These are phyloP conservation scores for Polysphondylium violaceum DNA, from an alignment of 78 protist species.

Conservation along the genomic window DNA sequence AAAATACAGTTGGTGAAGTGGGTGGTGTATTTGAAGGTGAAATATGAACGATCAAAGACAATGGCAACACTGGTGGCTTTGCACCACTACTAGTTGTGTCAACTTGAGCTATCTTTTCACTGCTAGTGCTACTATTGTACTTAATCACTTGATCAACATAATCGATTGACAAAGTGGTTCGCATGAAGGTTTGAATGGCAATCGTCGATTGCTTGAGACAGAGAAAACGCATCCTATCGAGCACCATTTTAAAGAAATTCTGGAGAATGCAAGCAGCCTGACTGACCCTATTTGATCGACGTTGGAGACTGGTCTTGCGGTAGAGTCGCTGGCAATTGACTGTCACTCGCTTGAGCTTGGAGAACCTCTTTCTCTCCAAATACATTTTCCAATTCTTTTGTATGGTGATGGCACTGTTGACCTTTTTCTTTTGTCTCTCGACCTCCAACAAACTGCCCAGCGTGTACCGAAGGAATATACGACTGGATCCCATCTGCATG, in stretches of 20 bases:
- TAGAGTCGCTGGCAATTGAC: constrained; percentile 5
- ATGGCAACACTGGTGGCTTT: constrained; percentile 5
- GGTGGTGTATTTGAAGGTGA: constrained; percentile 50
- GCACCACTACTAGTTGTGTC: background rate
- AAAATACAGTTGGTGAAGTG: constrained; percentile 11
- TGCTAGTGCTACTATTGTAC: background rate
- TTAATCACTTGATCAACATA: background rate
- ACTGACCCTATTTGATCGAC: constrained; percentile 22
- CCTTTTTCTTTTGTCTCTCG: constrained; percentile 37
- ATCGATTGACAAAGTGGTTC: constrained; percentile 2
- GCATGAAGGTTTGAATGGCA: constrained; percentile 18
- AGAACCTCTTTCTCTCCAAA: constrained; percentile 18
- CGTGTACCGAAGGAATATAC: constrained; percentile 29
- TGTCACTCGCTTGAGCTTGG: background rate
- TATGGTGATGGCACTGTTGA: constrained; percentile 12
- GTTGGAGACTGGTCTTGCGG: constrained; percentile 6
- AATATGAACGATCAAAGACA: constrained; percentile 6
- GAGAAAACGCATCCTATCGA: constrained; percentile 16
- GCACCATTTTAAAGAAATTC: constrained; percentile 30
- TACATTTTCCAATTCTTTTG: constrained; percentile 77
- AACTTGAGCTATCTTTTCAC: too few species aligned
- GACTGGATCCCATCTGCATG: constrained; percentile 18
- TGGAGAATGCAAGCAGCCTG: constrained; percentile 27
- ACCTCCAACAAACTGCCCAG: constrained; percentile 36
- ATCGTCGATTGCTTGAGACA: background rate